Base-by-base conservation (phyloP, 805 yeast genomes). In the Metschnikowia amazonensis region DNA sequence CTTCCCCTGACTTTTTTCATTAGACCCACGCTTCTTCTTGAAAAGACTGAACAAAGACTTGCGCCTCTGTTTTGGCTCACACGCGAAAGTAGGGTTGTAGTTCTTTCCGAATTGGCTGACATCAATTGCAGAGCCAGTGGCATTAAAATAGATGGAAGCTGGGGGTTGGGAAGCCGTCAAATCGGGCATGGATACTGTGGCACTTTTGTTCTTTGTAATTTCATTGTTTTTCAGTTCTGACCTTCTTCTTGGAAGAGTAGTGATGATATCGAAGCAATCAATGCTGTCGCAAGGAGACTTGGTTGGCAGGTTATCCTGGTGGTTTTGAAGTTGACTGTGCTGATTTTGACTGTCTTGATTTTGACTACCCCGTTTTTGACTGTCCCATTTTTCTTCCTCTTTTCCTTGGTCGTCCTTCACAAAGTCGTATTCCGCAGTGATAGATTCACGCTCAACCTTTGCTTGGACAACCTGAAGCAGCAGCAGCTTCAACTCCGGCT, bases 81-180 rank as follows among this genome's bases (percentile, higher is more conserved):
- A 31, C 2, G 38, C 16, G 45, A 71, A 71, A 1, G 71, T 59
- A 4, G 76, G 76, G 46, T 62, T 61, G 54, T 69, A 56, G 42
- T 49, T 57, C 43, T 63, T 65, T 17, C 76, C 76, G 53, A 71
- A 71, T 46, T 69, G 67, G 25, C 60, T 46, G 21, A 71, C 59
- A 56, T 71, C 72, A 36, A 71, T 58, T 5, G 66, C 68, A 30
- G 75, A 70, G 3, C 74, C 74, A 37, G 56, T 53, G 47, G 55
- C 45, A 36, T 49, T 58, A 35, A 34, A 44, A 46, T 48, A 54
- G 10, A 52, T 43, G 14, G 48, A 24, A n/a, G 36, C 10, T 16
- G 41, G 21, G 21, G 44, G 27, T 10, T 10, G 8, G 9, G 45
- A n/a, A 2, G 45, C 37, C 8, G 47, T 31, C 38, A 55, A 46